phyloP scores from a whole-genome alignment of 2,329 filamentous ascomycete genomes.

The Alternaria metachromatica region DNA sequence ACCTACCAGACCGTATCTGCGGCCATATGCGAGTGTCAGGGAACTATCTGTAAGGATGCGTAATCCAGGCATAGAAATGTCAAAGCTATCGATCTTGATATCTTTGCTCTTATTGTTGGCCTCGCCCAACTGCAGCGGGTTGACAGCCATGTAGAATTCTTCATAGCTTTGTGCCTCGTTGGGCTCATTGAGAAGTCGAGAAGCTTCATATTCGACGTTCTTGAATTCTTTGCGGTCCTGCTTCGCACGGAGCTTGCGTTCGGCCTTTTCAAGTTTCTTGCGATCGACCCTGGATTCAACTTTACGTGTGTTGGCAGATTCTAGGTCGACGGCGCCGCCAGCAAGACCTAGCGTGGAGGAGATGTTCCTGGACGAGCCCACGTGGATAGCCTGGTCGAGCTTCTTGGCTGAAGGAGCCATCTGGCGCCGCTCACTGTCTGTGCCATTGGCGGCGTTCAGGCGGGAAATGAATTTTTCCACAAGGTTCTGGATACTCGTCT shows the following conservation, averaged over 20 bases:
- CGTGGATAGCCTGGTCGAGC: slow-evolving; percentile 93
- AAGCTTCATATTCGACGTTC: slow-evolving; percentile 97
- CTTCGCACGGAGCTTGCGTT: slow-evolving; percentile 96
- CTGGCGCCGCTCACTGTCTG: slow-evolving; percentile 69
- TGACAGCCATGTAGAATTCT: slow-evolving; percentile 99
- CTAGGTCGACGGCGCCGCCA: slow-evolving; percentile 84
- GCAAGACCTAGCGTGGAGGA: slow-evolving; percentile 92
- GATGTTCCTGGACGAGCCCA: slow-evolving; percentile 92
- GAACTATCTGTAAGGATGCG: slow-evolving; percentile 91
- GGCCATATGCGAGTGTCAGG: slow-evolving; percentile 87
- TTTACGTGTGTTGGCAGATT: slow-evolving; percentile 90
- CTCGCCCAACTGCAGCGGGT: slow-evolving; percentile 87
- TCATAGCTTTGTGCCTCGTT: slow-evolving; percentile 91
- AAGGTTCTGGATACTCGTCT: slow-evolving; percentile 79
- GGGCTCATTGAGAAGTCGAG: slow-evolving; percentile 81
- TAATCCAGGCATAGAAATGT: slow-evolving; percentile 87
- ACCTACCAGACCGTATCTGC: slow-evolving; percentile 95
- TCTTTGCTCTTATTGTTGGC: slow-evolving; percentile 88
- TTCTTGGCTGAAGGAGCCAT: slow-evolving; percentile 80
- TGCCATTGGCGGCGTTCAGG: slow-evolving; percentile 75
- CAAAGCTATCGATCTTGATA: slow-evolving; percentile 95
- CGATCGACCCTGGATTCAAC: slow-evolving; percentile 97
- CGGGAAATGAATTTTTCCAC: slow-evolving; percentile 89
- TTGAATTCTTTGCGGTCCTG: slow-evolving; percentile 99
- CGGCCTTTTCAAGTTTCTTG: slow-evolving; percentile 99